A percentile compares a stretch with the other conserved stretches of the same genome.
Conservation (phyloP, 73 alveolate species). For the Symbiodinium pilosum region DNA sequence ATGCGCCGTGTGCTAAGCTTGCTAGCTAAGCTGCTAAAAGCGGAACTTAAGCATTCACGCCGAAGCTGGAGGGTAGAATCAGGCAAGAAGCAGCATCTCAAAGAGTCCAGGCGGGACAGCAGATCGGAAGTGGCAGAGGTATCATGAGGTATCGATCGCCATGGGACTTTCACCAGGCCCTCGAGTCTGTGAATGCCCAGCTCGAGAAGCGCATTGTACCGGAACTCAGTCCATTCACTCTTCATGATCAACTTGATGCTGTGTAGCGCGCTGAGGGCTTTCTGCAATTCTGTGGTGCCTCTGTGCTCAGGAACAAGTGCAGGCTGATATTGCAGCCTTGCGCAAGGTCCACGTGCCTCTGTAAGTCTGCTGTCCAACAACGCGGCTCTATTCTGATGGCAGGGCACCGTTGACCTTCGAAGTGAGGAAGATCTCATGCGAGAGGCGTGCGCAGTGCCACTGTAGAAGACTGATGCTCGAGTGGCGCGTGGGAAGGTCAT, state of each 20-base stretch:
- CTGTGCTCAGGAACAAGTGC: constrained; percentile 32
- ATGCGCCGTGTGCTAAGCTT: constrained; percentile 17
- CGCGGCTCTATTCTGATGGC: too few species aligned
- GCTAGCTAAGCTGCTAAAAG: not conserved
- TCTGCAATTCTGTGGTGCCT: not conserved
- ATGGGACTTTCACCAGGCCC: not conserved
- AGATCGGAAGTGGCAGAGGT: not conserved
- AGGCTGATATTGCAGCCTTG: constrained; percentile 75
- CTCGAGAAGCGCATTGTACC: constrained; percentile 69
- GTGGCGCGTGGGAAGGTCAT: too few species aligned
- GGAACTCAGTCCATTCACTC: not conserved
- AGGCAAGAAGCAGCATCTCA: constrained; percentile 84
- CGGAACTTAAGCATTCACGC: too few species aligned
- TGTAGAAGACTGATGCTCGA: not conserved
- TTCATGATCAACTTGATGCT: not conserved
- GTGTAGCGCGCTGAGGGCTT: not conserved
- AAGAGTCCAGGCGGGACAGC: constrained; percentile 42
- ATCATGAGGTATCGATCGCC: too few species aligned
- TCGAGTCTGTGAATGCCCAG: constrained; percentile 86
- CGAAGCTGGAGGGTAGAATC: not conserved
- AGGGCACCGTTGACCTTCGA: constrained; percentile 90
- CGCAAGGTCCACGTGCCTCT: too few species aligned
- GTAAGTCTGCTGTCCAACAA: too few species aligned
- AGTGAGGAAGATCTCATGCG: constrained; percentile 92
- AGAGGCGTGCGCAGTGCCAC: constrained; percentile 14